A percentile compares a stretch with the other conserved stretches of the same genome.
phyloP scores from a whole-genome alignment of 495 filamentous ascomycete genomes.

The Hypoxylon lienhwacheense region DNA sequence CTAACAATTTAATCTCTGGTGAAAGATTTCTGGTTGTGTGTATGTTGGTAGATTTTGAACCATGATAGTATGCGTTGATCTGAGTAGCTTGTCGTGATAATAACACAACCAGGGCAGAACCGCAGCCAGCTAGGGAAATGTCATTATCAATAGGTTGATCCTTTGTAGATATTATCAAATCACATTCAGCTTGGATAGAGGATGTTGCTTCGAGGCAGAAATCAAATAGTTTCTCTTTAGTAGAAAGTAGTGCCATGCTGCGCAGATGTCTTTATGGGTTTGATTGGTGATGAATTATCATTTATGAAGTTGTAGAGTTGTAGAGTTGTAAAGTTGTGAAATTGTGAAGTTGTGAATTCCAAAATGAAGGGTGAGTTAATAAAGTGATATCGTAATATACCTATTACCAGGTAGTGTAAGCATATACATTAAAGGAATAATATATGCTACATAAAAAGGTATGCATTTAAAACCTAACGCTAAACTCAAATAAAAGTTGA shows the following conservation, averaged over 20 bases:
- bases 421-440: neutral
- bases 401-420: neutral
- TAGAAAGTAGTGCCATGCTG: slow-evolving; percentile 20
- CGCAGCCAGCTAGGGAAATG: slow-evolving; percentile 38
- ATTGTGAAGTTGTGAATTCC: too few relatives aligned
- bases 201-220: slow-evolving; percentile 26
- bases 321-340: too few relatives aligned
- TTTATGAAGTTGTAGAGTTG: too few relatives aligned
- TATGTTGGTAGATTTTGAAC: neutral
- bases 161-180: slow-evolving; percentile 13
- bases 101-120: slow-evolving; percentile 41
- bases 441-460: too few relatives aligned
- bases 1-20: slow-evolving; percentile 11
- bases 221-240: slow-evolving; percentile 29
- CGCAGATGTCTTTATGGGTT: too few relatives aligned
- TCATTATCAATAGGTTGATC: neutral
- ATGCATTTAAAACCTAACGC: too few relatives aligned
- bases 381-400: neutral
- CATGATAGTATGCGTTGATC: slow-evolving; percentile 26
- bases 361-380: too few relatives aligned
- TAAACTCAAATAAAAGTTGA: too few relatives aligned
- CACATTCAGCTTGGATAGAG: slow-evolving; percentile 38
- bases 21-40: too few relatives aligned
- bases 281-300: neutral
- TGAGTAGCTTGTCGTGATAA: slow-evolving; percentile 42